Evolutionary conservation across 257 asterid genomes (phyloP).

Genomic region (Solanum pinnatisectum): DNA sequence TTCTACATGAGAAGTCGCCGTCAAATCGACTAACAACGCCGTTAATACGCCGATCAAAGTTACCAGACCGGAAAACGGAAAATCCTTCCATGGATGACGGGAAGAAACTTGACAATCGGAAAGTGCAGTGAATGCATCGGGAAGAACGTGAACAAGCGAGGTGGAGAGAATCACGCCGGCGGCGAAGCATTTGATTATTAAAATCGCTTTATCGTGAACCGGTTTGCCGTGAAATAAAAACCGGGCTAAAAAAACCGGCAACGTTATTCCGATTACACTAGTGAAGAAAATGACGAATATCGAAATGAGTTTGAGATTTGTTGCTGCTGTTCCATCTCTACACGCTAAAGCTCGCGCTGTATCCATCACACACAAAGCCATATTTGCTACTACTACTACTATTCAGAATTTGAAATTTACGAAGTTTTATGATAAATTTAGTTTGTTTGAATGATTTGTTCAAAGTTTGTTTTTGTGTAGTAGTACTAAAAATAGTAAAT

Average conservation of each 20-base stretch:
- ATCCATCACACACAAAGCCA: conserved; percentile 17
- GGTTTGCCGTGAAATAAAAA: conserved; percentile 24
- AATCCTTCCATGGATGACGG: conserved; percentile 33
- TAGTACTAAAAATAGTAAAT: not conserved
- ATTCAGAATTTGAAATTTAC: not conserved
- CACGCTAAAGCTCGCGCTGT: conserved; percentile 13
- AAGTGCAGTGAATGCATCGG: conserved; percentile 29
- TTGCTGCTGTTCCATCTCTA: conserved; percentile 20
- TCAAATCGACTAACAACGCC: conserved; percentile 29
- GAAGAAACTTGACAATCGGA: conserved; percentile 30
- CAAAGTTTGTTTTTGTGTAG: not conserved
- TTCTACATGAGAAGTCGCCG: conserved; percentile 29
- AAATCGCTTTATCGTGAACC: conserved; percentile 24
- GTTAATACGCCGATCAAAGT: conserved; percentile 24
- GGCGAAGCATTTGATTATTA: conserved; percentile 30
- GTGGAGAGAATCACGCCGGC: conserved; percentile 34
- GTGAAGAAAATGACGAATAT: conserved; percentile 19
- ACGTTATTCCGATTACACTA: conserved; percentile 18
- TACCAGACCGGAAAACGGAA: conserved; percentile 27
- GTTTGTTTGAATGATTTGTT: not conserved
- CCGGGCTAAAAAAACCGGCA: conserved; percentile 20
- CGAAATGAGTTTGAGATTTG: conserved; percentile 15
- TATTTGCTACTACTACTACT: not conserved
- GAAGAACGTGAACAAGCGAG: conserved; percentile 31
- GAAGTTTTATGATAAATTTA: not conserved